A percentile compares a stretch with the other conserved stretches of the same genome.
phyloP scores from a whole-genome alignment of 768 basidiomycete genomes.

The Tricholoma sp. region DNA sequence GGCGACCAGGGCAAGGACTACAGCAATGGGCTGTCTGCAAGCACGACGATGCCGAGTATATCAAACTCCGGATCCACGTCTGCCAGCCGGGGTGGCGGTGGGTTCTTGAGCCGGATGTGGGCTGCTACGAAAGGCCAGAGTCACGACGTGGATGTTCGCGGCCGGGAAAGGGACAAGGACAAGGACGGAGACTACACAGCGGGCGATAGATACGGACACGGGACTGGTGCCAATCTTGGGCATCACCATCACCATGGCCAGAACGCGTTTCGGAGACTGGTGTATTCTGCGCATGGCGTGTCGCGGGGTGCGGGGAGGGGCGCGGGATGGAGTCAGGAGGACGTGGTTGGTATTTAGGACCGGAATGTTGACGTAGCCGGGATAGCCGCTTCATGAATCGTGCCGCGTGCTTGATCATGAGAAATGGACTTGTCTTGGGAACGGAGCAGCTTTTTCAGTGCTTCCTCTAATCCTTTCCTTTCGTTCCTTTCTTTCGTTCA shows the following conservation, averaged over 20 bases:
- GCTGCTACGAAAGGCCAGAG: slow-evolving; percentile 39
- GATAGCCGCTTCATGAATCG: not conserved
- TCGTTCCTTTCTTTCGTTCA: slow-evolving; percentile 12
- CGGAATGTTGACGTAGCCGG: too few species aligned
- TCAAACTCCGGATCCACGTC: slow-evolving; percentile 18
- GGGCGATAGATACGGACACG: slow-evolving; percentile 11
- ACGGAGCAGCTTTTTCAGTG: slow-evolving; percentile 1
- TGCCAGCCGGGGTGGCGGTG: slow-evolving; percentile 24
- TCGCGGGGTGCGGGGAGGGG: slow-evolving; percentile 14
- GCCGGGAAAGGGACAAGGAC: slow-evolving; percentile 7
- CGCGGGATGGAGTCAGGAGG: not conserved
- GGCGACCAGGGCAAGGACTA: not conserved
- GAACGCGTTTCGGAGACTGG: slow-evolving; percentile 26
- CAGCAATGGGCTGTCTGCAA: slow-evolving; percentile 19
- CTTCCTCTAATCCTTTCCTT: slow-evolving; percentile 9
- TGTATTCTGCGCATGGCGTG: slow-evolving; percentile 21
- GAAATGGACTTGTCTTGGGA: not conserved
- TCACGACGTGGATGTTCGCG: slow-evolving; percentile 17
- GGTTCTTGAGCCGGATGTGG: slow-evolving; percentile 74
- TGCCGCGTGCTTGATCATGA: not conserved
- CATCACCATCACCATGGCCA: slow-evolving; percentile 9
- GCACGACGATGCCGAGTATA: slow-evolving; percentile 36
- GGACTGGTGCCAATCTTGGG: slow-evolving; percentile 8
- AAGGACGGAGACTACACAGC: not conserved
- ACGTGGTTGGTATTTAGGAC: slow-evolving; percentile 10